A percentile compares a stretch with the other conserved stretches of the same genome.
Evolutionary conservation across 805 yeast species (phyloP).

Genomic region (Teunomyces kruisii): DNA sequence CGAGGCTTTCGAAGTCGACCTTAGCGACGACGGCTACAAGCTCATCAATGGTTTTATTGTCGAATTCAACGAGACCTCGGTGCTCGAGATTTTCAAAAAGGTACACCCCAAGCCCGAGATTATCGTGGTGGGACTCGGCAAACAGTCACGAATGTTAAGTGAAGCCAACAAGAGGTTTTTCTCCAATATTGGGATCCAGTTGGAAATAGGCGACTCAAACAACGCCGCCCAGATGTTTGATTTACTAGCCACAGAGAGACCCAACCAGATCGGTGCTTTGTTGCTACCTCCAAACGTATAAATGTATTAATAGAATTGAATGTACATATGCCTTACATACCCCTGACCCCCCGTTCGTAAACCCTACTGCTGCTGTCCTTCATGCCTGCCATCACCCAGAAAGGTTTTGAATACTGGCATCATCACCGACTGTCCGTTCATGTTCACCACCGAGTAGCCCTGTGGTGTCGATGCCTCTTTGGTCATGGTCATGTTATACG

Average conservation of each 20-base stretch:
- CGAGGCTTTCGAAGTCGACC: slow-evolving; percentile 62
- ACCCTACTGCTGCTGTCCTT: neutral
- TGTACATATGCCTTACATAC: neutral
- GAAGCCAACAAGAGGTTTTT: slow-evolving; percentile 52
- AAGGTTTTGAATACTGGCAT: slow-evolving; percentile 7
- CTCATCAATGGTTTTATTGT: slow-evolving; percentile 51
- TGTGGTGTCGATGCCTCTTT: slow-evolving; percentile 5
- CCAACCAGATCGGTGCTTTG: slow-evolving; percentile 69
- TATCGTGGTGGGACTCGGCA: slow-evolving; percentile 69
- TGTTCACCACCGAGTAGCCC: slow-evolving; percentile 8
- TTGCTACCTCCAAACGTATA: slow-evolving; percentile 67
- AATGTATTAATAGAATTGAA: slow-evolving; percentile 3
- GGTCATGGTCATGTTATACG: neutral
- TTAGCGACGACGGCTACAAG: slow-evolving; percentile 47
- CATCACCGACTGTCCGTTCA: slow-evolving; percentile 11
- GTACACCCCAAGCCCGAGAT: slow-evolving; percentile 79
- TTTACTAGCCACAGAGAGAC: slow-evolving; percentile 76
- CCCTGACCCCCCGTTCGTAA: neutral
- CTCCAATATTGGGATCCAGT: slow-evolving; percentile 61
- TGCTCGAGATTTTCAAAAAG: slow-evolving; percentile 49
- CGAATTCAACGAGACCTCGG: slow-evolving; percentile 42
- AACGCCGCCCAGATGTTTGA: slow-evolving; percentile 72
- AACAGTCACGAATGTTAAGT: slow-evolving; percentile 59
- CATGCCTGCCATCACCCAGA: neutral
- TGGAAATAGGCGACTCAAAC: slow-evolving; percentile 62